A percentile compares a stretch with the other conserved stretches of the same genome.
These are phyloP conservation scores for Colletotrichum lini DNA, from an alignment of 2,329 filamentous ascomycete species.

Conservation along the genomic window DNA sequence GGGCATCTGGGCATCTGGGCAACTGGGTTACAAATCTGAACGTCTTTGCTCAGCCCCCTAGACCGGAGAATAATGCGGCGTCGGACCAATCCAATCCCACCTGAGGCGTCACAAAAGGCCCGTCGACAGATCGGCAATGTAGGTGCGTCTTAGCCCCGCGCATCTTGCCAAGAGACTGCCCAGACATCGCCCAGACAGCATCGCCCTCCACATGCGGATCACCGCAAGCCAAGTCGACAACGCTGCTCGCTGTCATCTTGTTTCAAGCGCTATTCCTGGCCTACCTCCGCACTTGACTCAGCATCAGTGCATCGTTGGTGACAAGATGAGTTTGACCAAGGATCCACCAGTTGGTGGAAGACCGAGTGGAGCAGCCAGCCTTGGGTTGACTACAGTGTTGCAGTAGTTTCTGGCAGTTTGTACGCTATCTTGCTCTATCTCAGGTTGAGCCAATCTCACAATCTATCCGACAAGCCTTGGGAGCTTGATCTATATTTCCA, in stretches of 20 bases:
- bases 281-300: slow-evolving; percentile 32
- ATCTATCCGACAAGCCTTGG: slow-evolving; percentile 35
- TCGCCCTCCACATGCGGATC: slow-evolving; percentile 40
- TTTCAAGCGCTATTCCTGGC: slow-evolving; percentile 45
- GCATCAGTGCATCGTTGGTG: slow-evolving; percentile 39
- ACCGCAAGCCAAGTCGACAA: slow-evolving; percentile 38
- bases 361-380: slow-evolving; percentile 9
- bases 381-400: slow-evolving; percentile 22
- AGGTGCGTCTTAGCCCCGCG: slow-evolving; percentile 39
- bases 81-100: slow-evolving; percentile 39
- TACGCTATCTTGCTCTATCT: slow-evolving; percentile 22
- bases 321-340: slow-evolving; percentile 37
- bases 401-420: slow-evolving; percentile 32
- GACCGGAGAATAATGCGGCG: slow-evolving; percentile 42
- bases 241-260: slow-evolving; percentile 41
- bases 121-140: slow-evolving; percentile 43
- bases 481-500: slow-evolving; percentile 25
- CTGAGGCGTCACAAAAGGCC: slow-evolving; percentile 27
- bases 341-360: slow-evolving; percentile 32
- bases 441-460: slow-evolving; percentile 27
- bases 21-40: slow-evolving; percentile 32
- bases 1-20: slow-evolving; percentile 2
- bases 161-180: slow-evolving; percentile 43
- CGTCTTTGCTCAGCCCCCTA: slow-evolving; percentile 42
- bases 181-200: slow-evolving; percentile 41